Base-by-base conservation (phyloP, 148 eudicot species). In the Fagopyrum homotropicum region DNA sequence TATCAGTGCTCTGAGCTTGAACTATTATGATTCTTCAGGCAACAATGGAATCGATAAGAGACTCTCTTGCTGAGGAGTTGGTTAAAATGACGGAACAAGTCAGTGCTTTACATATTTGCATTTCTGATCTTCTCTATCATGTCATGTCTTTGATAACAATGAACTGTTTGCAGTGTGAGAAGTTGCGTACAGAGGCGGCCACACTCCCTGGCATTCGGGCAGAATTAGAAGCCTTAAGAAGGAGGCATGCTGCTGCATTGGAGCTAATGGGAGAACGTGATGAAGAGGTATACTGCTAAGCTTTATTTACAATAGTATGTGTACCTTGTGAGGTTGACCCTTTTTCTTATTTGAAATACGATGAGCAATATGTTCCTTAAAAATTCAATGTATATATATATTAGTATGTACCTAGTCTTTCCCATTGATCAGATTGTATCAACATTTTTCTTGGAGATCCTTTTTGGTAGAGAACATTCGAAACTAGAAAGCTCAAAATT, bases 191-290 rank as follows among this genome's bases (percentile, higher is more conserved):
- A 63, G 98, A 94, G 82, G 92, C 93, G 82, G 81, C 88, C 71
- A 75, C 75, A 72, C 84, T 94, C 73, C 98, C 98, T 77, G 93
- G 96, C 72, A 77, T 89, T 55, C 87, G 88, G 63, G 98, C 98
- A 72, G 98, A 94, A 79, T 85, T 94, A 72, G 97, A 92, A 77
- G 89, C 97, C 69, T 81, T 94, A 60, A 86, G 98, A 63, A 82
- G 96, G 81, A 82, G 98, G 75, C 98, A 94, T 78, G 80, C 98
- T 79, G 96, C 98, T 40, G 98, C 98, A 16, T 75, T 94, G 72
- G 98, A 94, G 87, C 90, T 94, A 71, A 94, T 94, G 98, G 98
- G 98, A 26, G 98, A 94, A 85, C 96, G 93, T 51, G 98, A 94
- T 82, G 98, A 94, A 82, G 98, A 94, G 98, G 98, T 94, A 89